Percentiles rank a stretch among this genome's conserved stretches.
Conservation (phyloP, 1,284 basidiomycete species). For the Naganishia sp. region DNA sequence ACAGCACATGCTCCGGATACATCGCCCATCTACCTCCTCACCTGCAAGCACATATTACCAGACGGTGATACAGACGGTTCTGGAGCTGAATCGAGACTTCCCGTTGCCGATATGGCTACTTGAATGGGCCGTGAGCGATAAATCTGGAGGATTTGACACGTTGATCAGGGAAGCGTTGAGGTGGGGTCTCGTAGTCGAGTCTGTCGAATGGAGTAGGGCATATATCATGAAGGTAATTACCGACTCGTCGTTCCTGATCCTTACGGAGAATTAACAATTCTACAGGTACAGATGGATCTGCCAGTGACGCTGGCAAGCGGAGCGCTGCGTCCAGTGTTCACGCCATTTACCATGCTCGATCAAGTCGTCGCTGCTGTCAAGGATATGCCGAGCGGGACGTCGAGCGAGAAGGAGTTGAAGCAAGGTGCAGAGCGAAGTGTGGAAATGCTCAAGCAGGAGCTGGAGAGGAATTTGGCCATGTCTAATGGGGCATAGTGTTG, state of each 20-base stretch:
- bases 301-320: constrained; percentile 17
- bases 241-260: no score
- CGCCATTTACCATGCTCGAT: constrained; percentile 28
- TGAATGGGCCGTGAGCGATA: constrained; percentile 54
- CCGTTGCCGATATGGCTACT: constrained; percentile 76
- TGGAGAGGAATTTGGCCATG: constrained; percentile 26
- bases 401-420: constrained; percentile 10
- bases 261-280: no score
- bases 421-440: constrained; percentile 36
- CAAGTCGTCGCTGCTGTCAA: constrained; percentile 26
- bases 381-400: constrained; percentile 2
- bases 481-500: constrained; percentile 4
- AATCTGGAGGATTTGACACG: constrained; percentile 38
- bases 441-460: constrained; percentile 34
- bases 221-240: constrained; percentile 68
- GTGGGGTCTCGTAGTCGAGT: constrained; percentile 76
- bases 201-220: constrained; percentile 69
- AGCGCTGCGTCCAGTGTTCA: constrained; percentile 24
- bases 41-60: constrained; percentile 11
- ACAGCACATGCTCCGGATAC: constrained; percentile 17
- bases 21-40: background rate
- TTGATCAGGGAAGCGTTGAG: constrained; percentile 56
- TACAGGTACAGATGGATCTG: background rate
- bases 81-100: constrained; percentile 19
- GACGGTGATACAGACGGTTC: constrained; percentile 7